These are phyloP conservation scores for Radiomyces spectabilis DNA, from an alignment of 192 early-diverging fungal genomes.

Conservation along the genomic window DNA sequence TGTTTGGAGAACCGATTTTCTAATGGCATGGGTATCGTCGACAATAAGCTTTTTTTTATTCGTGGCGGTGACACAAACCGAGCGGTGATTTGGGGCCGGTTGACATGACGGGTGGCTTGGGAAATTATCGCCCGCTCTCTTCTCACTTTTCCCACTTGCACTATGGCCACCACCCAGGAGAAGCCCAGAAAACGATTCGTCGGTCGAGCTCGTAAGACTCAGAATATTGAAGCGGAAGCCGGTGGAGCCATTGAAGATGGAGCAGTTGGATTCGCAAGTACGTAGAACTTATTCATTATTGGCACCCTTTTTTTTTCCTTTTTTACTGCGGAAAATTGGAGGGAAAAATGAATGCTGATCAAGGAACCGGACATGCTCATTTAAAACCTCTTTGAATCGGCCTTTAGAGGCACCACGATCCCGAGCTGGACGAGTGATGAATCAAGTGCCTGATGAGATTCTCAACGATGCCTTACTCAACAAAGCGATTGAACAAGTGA, in stretches of 20 bases:
- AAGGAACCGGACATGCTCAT: too few relatives aligned
- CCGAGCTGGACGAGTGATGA: conserved; percentile 36
- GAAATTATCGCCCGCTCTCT: too few relatives aligned
- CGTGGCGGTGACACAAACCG: too few relatives aligned
- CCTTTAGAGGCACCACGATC: conserved; percentile 14
- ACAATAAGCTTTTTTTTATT: too few relatives aligned
- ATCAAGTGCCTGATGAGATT: conserved; percentile 83
- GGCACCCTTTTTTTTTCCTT: background rate
- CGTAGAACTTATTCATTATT: background rate
- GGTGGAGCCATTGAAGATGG: conserved; percentile 39
- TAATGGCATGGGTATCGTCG: too few relatives aligned
- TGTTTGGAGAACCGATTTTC: too few relatives aligned
- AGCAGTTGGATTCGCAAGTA: conserved; percentile 36
- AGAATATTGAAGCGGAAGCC: conserved; percentile 9
- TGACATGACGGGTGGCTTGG: too few relatives aligned
- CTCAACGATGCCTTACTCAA: conserved; percentile 74
- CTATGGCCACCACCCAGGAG: conserved; percentile 11
- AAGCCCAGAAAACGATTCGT: conserved; percentile 47
- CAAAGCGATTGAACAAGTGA: conserved; percentile 68
- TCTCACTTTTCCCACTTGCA: background rate
- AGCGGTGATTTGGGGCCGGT: too few relatives aligned
- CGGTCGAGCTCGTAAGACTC: conserved; percentile 27
- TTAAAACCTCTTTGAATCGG: too few relatives aligned
- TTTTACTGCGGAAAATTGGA: background rate
- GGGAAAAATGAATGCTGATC: background rate